phyloP scores from a whole-genome alignment of 768 basidiomycete species.

The Mycena amicta region DNA sequence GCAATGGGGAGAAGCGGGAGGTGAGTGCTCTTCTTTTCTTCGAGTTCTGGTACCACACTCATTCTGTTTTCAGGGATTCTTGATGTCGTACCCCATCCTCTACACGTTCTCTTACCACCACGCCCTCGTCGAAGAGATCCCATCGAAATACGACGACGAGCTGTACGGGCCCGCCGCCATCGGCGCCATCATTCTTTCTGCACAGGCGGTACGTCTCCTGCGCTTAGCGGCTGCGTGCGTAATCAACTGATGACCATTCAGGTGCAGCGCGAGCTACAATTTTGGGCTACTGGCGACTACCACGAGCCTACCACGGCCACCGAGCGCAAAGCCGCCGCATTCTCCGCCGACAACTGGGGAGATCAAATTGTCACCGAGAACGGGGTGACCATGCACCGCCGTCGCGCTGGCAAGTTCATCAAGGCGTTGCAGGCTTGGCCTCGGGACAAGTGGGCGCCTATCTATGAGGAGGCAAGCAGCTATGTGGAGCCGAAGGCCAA shows the following conservation, averaged over 20 bases:
- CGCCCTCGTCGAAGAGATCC: background rate
- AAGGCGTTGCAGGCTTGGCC: background rate
- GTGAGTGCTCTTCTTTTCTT: background rate
- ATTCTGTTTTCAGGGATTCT: background rate
- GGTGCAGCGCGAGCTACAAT: background rate
- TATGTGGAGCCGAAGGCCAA: background rate
- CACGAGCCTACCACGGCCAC: background rate
- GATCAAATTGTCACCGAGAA: background rate
- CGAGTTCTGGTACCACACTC: background rate
- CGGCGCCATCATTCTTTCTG: background rate
- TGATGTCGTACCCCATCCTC: background rate
- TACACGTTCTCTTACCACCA: background rate
- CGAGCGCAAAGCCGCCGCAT: background rate
- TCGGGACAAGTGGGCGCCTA: background rate
- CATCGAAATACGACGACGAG: background rate
- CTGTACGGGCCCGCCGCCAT: background rate
- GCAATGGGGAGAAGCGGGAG: background rate
- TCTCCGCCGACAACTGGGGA: conserved; percentile 7
- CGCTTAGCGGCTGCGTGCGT: background rate
- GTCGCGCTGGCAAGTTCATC: conserved; percentile 6
- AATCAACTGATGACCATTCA: background rate
- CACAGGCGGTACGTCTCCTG: background rate
- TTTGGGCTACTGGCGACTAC: conserved; percentile 3
- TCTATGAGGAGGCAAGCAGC: background rate
- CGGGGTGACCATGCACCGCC: background rate